Base-by-base conservation (phyloP, 2,329 filamentous ascomycete species). In the Colletotrichum echinochloae region DNA sequence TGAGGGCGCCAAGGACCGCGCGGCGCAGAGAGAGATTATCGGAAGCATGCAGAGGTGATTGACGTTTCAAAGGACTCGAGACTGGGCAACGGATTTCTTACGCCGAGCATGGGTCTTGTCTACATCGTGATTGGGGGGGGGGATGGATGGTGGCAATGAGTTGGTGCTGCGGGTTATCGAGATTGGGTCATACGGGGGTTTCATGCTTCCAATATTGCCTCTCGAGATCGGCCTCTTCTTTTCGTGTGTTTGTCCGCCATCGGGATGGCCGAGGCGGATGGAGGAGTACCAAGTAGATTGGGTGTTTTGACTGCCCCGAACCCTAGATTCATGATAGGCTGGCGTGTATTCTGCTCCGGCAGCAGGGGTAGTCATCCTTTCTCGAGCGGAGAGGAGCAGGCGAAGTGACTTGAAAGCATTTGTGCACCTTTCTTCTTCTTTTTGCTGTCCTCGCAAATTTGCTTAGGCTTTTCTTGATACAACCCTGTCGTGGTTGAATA, bases 21-120 rank as follows among this genome's bases (percentile, higher is more conserved):
- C 94, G 76, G 91, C 93, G 68, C 96, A 98, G 81, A 87, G 91
- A 77, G 95, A 98, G 83, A 91, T 98, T 83, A 97, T 98, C 72
- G 87, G 87, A 33, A 88, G 87, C 78, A 89, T 88, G 84, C 81
- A 78, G 76, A 81, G 81, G 77, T 85, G 77, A 82, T 71, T 37
- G 60, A 54, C n/a, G 35, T 18, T n/a, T 30, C 37, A 12, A 12
- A 37, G 4, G 30, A 3, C 20, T 23, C 12, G 52, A 23, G 20
- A 16, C 52, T 35, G 33, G 20, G 12, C n/a, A 35, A 16, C 30
- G 2, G 14, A 11, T 3, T 55, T 23, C 30, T 55, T n/a, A 37
- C 33, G 11, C 20, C 30, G 52, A 37, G 52, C 11, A 16, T 16
- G n/a, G 23, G 23, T 33, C 60, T 48, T 23, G 33, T 39, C 16